These are phyloP conservation scores for Solanum rostratum DNA, from an alignment of 257 asterid genomes.

Conservation along the genomic window DNA sequence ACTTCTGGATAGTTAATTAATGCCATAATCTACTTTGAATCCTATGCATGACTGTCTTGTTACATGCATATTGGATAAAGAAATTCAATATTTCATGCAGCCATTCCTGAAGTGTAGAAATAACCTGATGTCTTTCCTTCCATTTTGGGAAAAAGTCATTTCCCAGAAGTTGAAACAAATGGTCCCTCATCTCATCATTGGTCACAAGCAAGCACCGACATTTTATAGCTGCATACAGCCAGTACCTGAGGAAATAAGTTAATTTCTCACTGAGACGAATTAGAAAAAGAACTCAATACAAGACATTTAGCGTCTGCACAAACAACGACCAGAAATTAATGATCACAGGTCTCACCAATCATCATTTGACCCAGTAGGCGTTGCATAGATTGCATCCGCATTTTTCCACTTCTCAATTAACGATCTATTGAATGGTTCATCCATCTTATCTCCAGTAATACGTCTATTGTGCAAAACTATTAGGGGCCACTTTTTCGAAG, in stretches of 20 bases:
- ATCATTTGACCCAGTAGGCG: conserved; percentile 95
- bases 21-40: background rate
- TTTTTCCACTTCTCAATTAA: conserved; percentile 65
- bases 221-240: conserved; percentile 93
- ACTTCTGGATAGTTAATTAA: background rate
- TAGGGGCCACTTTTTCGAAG: conserved; percentile 79
- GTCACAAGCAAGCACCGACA: conserved; percentile 62
- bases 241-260: conserved; percentile 54
- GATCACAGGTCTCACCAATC: conserved; percentile 48
- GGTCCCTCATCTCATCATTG: conserved; percentile 94
- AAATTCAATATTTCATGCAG: background rate
- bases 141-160: conserved; percentile 80
- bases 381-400: conserved; percentile 73
- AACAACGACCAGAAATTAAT: background rate
- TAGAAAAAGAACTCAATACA: background rate
- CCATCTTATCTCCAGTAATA: conserved; percentile 55
- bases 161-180: conserved; percentile 80
- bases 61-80: background rate
- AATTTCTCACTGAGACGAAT: background rate
- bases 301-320: background rate
- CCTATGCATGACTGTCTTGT: background rate
- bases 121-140: conserved; percentile 95
- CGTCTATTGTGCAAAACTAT: conserved; percentile 73
- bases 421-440: conserved; percentile 41
- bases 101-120: background rate